Conservation (phyloP, 2,329 filamentous ascomycete genomes). For the Talaromyces sp. region DNA sequence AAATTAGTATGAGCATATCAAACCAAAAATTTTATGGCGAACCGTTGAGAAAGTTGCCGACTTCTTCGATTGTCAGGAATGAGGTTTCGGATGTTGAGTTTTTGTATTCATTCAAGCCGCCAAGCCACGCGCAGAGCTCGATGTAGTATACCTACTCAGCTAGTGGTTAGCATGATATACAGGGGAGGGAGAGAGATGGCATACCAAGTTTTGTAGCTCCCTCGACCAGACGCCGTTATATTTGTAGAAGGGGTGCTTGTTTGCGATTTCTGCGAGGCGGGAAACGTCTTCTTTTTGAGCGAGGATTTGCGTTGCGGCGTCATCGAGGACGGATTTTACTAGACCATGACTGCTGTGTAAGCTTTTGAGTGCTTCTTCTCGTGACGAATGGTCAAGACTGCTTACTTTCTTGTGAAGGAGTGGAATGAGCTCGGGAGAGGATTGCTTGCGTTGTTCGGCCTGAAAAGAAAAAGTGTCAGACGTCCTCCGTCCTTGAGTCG, state of each 20-base stretch:
- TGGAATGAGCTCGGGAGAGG: constrained; percentile 85
- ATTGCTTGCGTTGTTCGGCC: constrained; percentile 76
- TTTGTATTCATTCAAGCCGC: constrained; percentile 61
- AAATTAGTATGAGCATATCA: background rate
- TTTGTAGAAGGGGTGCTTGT: constrained; percentile 94
- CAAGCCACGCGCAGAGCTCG: constrained; percentile 70
- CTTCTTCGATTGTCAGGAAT: constrained; percentile 83
- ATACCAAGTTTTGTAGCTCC: constrained; percentile 73
- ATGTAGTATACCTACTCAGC: constrained; percentile 53
- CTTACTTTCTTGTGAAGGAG: constrained; percentile 62
- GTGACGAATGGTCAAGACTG: constrained; percentile 19
- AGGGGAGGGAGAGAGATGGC: constrained; percentile 16
- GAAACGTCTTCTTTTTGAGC: constrained; percentile 68
- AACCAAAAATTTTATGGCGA: constrained; percentile 25
- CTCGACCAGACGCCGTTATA: constrained; percentile 87
- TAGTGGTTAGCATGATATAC: background rate
- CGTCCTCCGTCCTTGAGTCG: background rate
- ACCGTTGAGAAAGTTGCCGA: constrained; percentile 74
- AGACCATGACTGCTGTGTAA: constrained; percentile 8
- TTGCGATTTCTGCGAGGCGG: constrained; percentile 68
- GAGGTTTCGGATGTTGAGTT: constrained; percentile 48
- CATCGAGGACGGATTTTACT: constrained; percentile 67
- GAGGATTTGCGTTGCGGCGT: constrained; percentile 66
- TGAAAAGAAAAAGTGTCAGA: constrained; percentile 25
- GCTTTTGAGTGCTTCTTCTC: background rate